Evolutionary conservation across 1,139 yeast genomes (phyloP).

Genomic region (Hyphopichia pseudoburtonii): DNA sequence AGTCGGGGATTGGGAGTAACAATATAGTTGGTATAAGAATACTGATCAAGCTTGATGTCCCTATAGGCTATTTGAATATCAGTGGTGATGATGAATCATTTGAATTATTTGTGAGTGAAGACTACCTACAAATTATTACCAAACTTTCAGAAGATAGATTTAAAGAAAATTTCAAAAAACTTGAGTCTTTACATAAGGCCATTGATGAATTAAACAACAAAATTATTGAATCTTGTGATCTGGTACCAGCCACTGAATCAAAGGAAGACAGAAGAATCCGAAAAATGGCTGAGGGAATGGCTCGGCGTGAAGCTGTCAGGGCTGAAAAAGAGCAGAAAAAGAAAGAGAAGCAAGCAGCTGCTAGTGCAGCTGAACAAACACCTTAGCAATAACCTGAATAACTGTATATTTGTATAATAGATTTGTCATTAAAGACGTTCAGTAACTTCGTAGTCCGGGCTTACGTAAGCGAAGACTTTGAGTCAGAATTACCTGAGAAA

Average conservation of each 20-base stretch:
- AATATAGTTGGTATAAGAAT: slow-evolving; percentile 77
- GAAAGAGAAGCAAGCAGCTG: slow-evolving; percentile 10
- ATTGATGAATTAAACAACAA: slow-evolving; percentile 29
- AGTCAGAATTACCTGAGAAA: neutral
- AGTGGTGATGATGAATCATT: slow-evolving; percentile 13
- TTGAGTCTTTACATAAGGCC: slow-evolving; percentile 46
- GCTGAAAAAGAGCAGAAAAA: slow-evolving; percentile 20
- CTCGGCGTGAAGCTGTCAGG: slow-evolving; percentile 39
- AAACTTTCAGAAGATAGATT: slow-evolving; percentile 58
- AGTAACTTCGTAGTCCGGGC: no score
- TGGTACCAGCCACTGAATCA: slow-evolving; percentile 24
- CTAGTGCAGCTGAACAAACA: slow-evolving; percentile 5
- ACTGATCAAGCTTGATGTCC: slow-evolving; percentile 69
- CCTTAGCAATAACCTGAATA: neutral
- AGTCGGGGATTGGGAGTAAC: slow-evolving; percentile 80
- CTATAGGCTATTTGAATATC: slow-evolving; percentile 55
- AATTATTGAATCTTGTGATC: neutral
- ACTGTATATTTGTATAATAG: no score
- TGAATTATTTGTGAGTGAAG: slow-evolving; percentile 45
- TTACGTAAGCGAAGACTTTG: slow-evolving; percentile 1
- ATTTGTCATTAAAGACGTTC: no score
- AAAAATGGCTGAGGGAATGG: slow-evolving; percentile 62
- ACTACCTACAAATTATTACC: slow-evolving; percentile 51
- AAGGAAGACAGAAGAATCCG: slow-evolving; percentile 60
- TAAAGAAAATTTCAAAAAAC: slow-evolving; percentile 57